phyloP scores from a whole-genome alignment of 2,329 filamentous ascomycete genomes.

The Aspergillus sp. region DNA sequence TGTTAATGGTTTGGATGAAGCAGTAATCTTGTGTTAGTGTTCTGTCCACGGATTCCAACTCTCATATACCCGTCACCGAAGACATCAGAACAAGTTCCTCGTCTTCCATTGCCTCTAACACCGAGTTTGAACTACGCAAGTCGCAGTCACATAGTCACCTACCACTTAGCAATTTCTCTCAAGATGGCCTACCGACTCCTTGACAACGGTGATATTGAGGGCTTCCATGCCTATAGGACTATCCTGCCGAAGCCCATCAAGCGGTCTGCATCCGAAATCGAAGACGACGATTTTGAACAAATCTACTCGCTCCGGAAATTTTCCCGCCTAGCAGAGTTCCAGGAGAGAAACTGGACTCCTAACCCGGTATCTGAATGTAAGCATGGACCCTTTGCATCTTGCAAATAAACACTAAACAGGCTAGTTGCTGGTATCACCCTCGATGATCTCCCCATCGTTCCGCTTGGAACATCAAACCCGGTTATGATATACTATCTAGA shows the following conservation, averaged over 20 bases:
- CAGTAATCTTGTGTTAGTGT: too few species aligned
- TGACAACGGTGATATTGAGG: neutral
- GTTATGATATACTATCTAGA: neutral
- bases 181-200: neutral
- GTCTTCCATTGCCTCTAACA: neutral
- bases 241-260: neutral
- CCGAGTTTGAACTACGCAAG: neutral
- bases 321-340: neutral
- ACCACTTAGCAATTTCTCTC: neutral
- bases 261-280: neutral
- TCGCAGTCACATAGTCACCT: neutral
- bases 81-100: too few species aligned
- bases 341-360: neutral
- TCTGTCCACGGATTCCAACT: too few species aligned
- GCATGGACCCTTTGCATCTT: neutral
- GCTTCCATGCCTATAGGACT: neutral
- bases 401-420: neutral
- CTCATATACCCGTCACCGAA: too few species aligned
- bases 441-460: neutral
- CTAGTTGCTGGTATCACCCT: neutral
- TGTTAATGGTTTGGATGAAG: too few species aligned
- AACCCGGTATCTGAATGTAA: neutral
- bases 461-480: neutral
- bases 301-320: neutral
- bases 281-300: neutral